Base-by-base conservation (phyloP, 1,284 basidiomycete genomes). In the Anthracocystis setariae region DNA sequence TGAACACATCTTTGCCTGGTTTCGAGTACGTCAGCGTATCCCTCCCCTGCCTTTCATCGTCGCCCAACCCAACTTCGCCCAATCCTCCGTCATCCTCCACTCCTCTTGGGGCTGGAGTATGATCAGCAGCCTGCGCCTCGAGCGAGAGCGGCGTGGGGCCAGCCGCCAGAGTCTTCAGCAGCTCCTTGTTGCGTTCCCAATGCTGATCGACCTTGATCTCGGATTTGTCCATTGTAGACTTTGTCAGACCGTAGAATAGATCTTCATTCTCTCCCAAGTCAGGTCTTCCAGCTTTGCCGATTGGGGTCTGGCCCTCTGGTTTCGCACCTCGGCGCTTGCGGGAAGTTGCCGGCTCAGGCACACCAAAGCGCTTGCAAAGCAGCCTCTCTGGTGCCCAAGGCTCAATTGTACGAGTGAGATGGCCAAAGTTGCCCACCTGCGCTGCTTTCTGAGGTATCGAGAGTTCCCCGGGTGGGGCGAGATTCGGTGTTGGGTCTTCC, bases 331-430 rank as follows among this genome's bases (percentile, higher is more conserved):
- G 27, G 25, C 48, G 35, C 40, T 57, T 49, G 23, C 68, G 57
- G 25, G 51, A 32, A 21, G 23, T 32, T 5, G 40, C 32, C 3
- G 90, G 94, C 80, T 94, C 92, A 72, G 90, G 90, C 35, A 97
- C 91, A 0, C 92, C 91, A 82, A 98, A 96, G n/a, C 95, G 88
- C 83, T 94, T 96, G 84, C 93, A 97, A 17, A 98, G 85, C 53
- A 98, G 84, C 63, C 87, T 87, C 20, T 88, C 88, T 0, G 95
- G 95, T 73, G 89, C 88, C 90, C 92, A 98, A 0, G 87, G 82
- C 62, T 85, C 87, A 25, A 87, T 85, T 60, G 91, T 90, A 37
- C 94, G 86, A 20, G 94, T 97, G 78, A 94, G 84, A 12, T 87
- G 86, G 0, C 95, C 95, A 81, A 90, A 96, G 89, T 94, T 92